Evolutionary conservation across 2,329 filamentous ascomycete species (phyloP).

Genomic region (Madurella fahalii): DNA sequence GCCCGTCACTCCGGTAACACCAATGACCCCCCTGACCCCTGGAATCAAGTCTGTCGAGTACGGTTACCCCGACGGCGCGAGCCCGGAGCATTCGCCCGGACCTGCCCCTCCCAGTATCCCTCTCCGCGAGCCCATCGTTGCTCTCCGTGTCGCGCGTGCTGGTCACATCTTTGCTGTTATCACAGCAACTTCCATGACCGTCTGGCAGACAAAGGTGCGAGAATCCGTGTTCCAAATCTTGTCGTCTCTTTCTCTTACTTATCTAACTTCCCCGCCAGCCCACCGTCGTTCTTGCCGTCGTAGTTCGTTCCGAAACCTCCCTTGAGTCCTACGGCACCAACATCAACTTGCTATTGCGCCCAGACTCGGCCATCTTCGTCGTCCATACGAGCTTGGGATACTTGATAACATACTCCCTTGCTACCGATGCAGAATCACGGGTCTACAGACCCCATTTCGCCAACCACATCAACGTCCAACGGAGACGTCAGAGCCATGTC

Average conservation of each 20-base stretch:
- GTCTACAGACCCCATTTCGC: conserved; percentile 83
- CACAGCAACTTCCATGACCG: conserved; percentile 76
- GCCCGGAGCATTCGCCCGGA: conserved; percentile 28
- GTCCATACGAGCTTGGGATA: conserved; percentile 83
- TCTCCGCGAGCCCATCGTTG: conserved; percentile 63
- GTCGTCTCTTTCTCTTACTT: background rate
- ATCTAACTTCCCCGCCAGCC: conserved; percentile 52
- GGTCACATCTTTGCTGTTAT: conserved; percentile 85
- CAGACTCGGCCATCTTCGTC: conserved; percentile 88
- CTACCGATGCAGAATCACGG: conserved; percentile 73
- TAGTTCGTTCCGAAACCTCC: conserved; percentile 77
- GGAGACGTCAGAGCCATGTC: conserved; percentile 58
- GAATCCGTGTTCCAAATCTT: background rate
- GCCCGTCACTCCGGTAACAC: conserved; percentile 42
- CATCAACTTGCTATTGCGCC: conserved; percentile 76
- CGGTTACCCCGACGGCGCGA: conserved; percentile 38
- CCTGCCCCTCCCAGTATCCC: conserved; percentile 37
- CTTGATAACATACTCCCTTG: conserved; percentile 90
- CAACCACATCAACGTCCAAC: conserved; percentile 60
- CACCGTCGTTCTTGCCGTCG: conserved; percentile 78
- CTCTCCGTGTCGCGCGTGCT: conserved; percentile 70
- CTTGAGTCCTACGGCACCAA: conserved; percentile 81
- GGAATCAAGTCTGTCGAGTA: conserved; percentile 57
- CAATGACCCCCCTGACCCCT: conserved; percentile 53
- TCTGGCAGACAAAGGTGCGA: conserved; percentile 91